phyloP scores from a whole-genome alignment of 345 rosid species.

The Sisymbrium irio region DNA sequence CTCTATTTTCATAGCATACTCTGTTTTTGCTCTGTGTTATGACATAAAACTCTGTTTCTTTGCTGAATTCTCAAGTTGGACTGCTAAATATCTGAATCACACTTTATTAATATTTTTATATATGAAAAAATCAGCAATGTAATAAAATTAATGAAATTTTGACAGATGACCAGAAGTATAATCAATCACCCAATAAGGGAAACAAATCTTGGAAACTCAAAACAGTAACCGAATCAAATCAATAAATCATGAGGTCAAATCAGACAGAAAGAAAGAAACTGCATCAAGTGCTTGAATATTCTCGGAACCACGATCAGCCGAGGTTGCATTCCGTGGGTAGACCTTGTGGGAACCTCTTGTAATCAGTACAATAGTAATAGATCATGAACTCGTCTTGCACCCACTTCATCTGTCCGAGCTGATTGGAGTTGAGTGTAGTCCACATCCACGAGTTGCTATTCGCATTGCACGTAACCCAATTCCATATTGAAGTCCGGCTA shows the following conservation, averaged over 20 bases:
- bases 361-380: slow-evolving; percentile 51
- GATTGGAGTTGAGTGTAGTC: slow-evolving; percentile 35
- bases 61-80: neutral
- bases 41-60: neutral
- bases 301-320: neutral
- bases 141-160: neutral
- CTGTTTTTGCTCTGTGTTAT: neutral
- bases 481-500: slow-evolving; percentile 30
- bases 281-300: neutral
- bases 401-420: slow-evolving; percentile 45
- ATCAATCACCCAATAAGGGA: neutral
- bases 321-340: slow-evolving; percentile 44
- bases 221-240: neutral
- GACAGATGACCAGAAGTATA: neutral
- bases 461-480: slow-evolving; percentile 38
- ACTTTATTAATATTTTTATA: neutral
- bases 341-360: slow-evolving; percentile 48
- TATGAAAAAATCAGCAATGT: neutral
- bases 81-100: neutral
- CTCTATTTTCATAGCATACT: neutral
- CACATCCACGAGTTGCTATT: slow-evolving; percentile 43
- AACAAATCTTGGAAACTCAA: neutral
- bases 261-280: neutral
- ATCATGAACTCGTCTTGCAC: slow-evolving; percentile 50
- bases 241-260: neutral